Percentiles rank a stretch among this genome's conserved stretches.
These are phyloP conservation scores for Teunomyces panamensis DNA, from an alignment of 805 yeast genomes.

Conservation along the genomic window DNA sequence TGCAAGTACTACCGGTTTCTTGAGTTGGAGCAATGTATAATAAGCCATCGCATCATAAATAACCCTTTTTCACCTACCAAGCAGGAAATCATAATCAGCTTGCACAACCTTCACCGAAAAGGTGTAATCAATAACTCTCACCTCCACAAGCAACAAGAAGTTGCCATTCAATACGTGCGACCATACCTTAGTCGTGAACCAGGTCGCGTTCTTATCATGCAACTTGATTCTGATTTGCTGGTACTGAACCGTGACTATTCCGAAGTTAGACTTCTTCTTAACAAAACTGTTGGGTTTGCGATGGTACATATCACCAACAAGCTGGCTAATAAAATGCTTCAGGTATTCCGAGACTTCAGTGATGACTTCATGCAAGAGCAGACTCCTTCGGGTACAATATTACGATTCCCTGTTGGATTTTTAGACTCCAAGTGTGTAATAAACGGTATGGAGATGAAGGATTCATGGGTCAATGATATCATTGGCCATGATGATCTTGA, in stretches of 20 bases:
- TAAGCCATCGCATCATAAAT: slow-evolving; percentile 46
- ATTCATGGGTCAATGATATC: slow-evolving; percentile 32
- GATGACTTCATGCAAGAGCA: slow-evolving; percentile 16
- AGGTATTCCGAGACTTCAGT: slow-evolving; percentile 20
- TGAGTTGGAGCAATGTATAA: slow-evolving; percentile 67
- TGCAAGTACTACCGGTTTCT: slow-evolving; percentile 74
- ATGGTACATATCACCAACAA: slow-evolving; percentile 25
- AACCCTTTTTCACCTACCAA: slow-evolving; percentile 47
- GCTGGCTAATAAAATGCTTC: slow-evolving; percentile 19
- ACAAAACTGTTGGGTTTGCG: slow-evolving; percentile 22
- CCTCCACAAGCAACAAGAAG: slow-evolving; percentile 16
- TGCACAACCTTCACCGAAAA: slow-evolving; percentile 43
- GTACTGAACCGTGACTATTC: slow-evolving; percentile 14
- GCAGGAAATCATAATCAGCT: slow-evolving; percentile 57
- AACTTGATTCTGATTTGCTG: slow-evolving; percentile 21
- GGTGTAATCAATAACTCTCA: slow-evolving; percentile 29
- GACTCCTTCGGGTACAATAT: slow-evolving; percentile 12
- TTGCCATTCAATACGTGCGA: slow-evolving; percentile 27
- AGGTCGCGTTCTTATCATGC: slow-evolving; percentile 27
- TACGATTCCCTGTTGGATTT: slow-evolving; percentile 24
- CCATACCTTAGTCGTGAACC: slow-evolving; percentile 36
- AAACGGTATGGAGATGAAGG: slow-evolving; percentile 34
- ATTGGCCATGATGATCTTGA: slow-evolving; percentile 10
- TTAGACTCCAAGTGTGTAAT: slow-evolving; percentile 27
- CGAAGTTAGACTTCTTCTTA: slow-evolving; percentile 32